Conservation (phyloP, 2,329 filamentous ascomycete species). For the Aspergillus calidoustus region DNA sequence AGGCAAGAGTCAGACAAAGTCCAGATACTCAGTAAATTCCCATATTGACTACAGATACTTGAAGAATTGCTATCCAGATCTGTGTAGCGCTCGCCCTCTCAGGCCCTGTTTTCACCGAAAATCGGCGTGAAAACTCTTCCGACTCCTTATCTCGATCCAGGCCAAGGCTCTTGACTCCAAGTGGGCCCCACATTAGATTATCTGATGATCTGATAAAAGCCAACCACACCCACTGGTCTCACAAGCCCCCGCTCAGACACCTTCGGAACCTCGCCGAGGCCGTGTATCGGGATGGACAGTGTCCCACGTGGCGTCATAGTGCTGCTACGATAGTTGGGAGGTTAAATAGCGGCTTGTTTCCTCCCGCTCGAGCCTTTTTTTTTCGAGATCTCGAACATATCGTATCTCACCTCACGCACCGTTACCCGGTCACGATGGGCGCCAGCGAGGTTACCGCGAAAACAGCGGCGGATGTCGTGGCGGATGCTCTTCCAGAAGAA, state of each 20-base stretch:
- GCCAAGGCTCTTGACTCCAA: neutral
- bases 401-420: neutral
- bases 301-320: neutral
- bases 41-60: no score
- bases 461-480: neutral
- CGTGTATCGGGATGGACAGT: neutral
- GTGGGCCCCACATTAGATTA: neutral
- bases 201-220: neutral
- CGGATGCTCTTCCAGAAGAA: neutral
- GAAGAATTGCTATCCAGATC: no score
- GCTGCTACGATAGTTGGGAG: neutral
- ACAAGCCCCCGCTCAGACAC: neutral
- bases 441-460: neutral
- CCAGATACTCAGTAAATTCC: no score
- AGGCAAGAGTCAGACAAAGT: no score
- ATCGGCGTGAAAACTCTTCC: neutral
- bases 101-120: no score
- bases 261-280: neutral
- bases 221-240: neutral
- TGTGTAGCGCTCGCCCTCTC: no score
- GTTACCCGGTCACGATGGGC: neutral
- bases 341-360: neutral
- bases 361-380: no score
- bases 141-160: neutral
- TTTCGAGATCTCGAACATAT: no score